A percentile compares a stretch with the other conserved stretches of the same genome.
These are phyloP conservation scores for Rhypophila decipiens DNA, from an alignment of 495 filamentous ascomycete species.

Conservation along the genomic window DNA sequence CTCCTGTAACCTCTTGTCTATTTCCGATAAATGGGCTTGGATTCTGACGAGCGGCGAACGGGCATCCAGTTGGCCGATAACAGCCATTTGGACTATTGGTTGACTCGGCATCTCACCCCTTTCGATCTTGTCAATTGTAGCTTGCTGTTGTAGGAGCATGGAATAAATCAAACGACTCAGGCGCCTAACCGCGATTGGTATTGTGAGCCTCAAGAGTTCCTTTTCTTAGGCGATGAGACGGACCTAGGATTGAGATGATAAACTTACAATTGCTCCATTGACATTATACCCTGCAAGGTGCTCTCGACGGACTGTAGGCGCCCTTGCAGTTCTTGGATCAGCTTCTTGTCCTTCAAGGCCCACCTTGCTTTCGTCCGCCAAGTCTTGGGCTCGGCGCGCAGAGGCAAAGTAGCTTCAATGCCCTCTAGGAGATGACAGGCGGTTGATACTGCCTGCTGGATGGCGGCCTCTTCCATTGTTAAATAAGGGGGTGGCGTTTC, in stretches of 20 bases:
- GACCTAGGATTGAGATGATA: no score
- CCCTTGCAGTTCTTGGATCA: not conserved
- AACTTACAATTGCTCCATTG: conserved; percentile 1
- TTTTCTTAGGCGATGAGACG: no score
- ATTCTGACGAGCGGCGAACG: not conserved
- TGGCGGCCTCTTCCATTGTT: not conserved
- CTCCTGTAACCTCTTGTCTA: not conserved
- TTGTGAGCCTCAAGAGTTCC: no score
- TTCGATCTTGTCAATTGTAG: not conserved
- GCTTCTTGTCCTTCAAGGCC: not conserved
- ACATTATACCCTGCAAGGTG: not conserved
- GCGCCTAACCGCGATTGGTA: not conserved
- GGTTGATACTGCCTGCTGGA: not conserved
- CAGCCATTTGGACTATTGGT: not conserved
- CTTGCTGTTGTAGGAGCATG: not conserved
- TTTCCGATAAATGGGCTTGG: not conserved
- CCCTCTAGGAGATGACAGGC: not conserved
- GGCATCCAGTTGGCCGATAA: not conserved
- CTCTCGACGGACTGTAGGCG: not conserved
- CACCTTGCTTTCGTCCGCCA: not conserved
- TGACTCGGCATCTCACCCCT: not conserved
- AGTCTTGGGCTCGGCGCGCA: not conserved
- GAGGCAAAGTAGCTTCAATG: not conserved
- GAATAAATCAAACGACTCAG: not conserved
- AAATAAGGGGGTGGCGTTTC: not conserved